A percentile compares a stretch with the other conserved stretches of the same genome.
phyloP scores from a whole-genome alignment of 768 basidiomycete genomes.

The Macrolepiota dolichaula region DNA sequence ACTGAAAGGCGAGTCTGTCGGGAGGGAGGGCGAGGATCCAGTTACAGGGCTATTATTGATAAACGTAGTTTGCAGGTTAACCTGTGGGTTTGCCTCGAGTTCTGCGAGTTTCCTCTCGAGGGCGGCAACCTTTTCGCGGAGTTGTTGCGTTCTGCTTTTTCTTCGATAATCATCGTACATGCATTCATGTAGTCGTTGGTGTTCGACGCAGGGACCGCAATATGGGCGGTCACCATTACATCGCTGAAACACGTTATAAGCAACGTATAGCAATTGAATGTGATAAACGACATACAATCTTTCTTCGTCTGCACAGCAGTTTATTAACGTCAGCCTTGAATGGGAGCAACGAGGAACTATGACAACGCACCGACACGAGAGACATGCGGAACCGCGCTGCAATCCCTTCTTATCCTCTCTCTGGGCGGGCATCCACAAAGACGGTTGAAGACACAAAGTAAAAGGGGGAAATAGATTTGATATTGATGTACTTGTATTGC shows the following conservation, averaged over 20 bases:
- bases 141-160: conserved; percentile 55
- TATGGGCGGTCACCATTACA: conserved; percentile 57
- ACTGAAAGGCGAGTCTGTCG: background rate
- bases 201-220: conserved; percentile 53
- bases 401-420: conserved; percentile 17
- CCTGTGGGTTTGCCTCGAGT: conserved; percentile 39
- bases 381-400: conserved; percentile 40
- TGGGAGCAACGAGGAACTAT: background rate
- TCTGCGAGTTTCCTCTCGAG: conserved; percentile 53
- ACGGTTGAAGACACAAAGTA: background rate
- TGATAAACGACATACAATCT: conserved; percentile 32
- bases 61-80: conserved; percentile 18
- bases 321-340: conserved; percentile 1
- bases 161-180: conserved; percentile 58
- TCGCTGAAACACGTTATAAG: conserved; percentile 36
- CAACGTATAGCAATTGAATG: background rate
- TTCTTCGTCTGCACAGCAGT: conserved; percentile 32
- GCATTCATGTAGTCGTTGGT: conserved; percentile 50
- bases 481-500: background rate
- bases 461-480: background rate
- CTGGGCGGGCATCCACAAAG: conserved; percentile 10
- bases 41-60: background rate
- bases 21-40: background rate
- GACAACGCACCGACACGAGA: conserved; percentile 38
- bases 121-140: conserved; percentile 52